Percentiles rank a stretch among this genome's conserved stretches.
These are phyloP conservation scores for Plasmopara muralis DNA, from an alignment of 352 stramenopile genomes.

Conservation along the genomic window DNA sequence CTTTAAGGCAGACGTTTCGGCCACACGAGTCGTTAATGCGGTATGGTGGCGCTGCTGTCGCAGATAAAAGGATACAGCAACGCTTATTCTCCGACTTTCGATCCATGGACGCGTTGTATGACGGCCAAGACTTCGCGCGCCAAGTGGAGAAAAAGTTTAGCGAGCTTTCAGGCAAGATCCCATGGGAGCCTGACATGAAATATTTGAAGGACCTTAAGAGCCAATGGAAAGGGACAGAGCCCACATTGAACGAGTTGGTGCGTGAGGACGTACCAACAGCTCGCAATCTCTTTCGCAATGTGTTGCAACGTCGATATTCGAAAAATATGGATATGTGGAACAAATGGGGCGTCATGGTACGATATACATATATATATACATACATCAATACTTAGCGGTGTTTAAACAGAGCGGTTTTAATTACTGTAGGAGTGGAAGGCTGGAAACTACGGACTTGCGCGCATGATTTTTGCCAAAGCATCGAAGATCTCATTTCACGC, in stretches of 20 bases:
- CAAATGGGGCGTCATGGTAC: conserved; percentile 82
- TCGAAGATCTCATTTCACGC: conserved; percentile 63
- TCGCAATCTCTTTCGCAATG: conserved; percentile 69
- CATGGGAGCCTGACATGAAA: conserved; percentile 64
- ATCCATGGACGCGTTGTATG: conserved; percentile 54
- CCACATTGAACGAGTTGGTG: conserved; percentile 77
- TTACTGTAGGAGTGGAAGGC: conserved; percentile 69
- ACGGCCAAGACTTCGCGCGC: conserved; percentile 54
- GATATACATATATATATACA: background rate
- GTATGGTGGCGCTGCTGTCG: background rate
- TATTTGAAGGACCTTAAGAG: conserved; percentile 53
- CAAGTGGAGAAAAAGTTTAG: conserved; percentile 76
- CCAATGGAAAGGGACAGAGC: conserved; percentile 46
- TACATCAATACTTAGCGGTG: background rate
- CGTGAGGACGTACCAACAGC: conserved; percentile 66
- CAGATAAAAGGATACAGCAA: conserved; percentile 1
- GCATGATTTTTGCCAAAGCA: conserved; percentile 83
- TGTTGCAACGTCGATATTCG: conserved; percentile 70
- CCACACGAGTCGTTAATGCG: conserved; percentile 8
- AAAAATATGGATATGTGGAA: conserved; percentile 89
- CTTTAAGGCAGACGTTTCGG: conserved; percentile 6
- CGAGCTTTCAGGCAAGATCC: conserved; percentile 63
- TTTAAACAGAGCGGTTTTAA: background rate
- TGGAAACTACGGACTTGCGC: conserved; percentile 69
- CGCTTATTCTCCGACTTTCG: conserved; percentile 14